Base-by-base conservation (phyloP, 176 grass and related monocot species). In the Coix lacrymajobi region DNA sequence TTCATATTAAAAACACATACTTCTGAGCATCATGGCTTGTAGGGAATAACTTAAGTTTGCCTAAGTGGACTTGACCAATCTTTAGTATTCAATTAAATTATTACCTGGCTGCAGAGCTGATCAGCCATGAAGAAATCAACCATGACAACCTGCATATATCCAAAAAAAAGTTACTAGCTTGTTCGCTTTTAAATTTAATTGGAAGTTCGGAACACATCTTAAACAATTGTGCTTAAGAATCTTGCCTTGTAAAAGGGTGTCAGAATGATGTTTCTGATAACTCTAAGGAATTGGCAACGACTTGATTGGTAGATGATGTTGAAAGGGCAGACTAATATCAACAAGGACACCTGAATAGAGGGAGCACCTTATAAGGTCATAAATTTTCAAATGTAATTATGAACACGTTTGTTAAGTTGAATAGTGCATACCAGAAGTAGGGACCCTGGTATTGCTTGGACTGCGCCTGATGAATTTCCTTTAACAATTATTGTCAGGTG, bases 61-160 rank as follows among this genome's bases (percentile, higher is more conserved):
- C 43, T 36, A 46, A 36, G 7, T 84, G 33, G 73, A 88, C 15
- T 65, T 65, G 68, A 66, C 26, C 74, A 63, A 43, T 3, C 25
- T 45, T 66, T 56, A 57, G 58, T 66, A 64, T 78, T 51, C 64
- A 16, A 7, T 44, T 65, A 58, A 40, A 7, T 85, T 58, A 64
- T 85, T 96, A 96, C 93, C 93, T 96, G 96, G 37, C 93, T 99
- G 77, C 93, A 96, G 81, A 96, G 93, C 72, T 96, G 96, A 96
- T 99, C 97, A 84, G 97, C 97, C 97, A 99, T 96, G 93, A 99
- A 99, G 80, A 96, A 99, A 86, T 99, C 96, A 25, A 99, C 96
- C 96, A 99, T 99, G 65, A 96, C 85, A 77, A 99, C 97, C 96
- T 99, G 85, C 68, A 83, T 56, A 79, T 14, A 26, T 30, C 66